Base-by-base conservation (phyloP, 306 rosid genomes). In the Sophora flavescens region DNA sequence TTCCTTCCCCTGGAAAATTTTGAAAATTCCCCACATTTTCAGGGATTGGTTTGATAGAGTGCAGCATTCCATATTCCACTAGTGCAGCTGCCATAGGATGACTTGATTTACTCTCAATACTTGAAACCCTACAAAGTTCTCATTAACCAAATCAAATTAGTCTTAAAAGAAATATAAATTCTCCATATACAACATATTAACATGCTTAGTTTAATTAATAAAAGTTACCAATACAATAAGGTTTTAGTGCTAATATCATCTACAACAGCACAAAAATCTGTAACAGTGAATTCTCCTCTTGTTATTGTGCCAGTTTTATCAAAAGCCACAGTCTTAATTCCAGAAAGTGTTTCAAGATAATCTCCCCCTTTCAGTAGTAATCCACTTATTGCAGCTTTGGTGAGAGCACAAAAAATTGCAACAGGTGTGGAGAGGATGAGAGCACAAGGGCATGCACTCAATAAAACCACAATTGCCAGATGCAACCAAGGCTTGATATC, bases 361-460 rank as follows among this genome's bases (percentile, higher is more conserved):
- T 91, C 96, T 44, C 98, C 98, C 3, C 98, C 97, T 88, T 94
- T 94, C 80, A 94, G 83, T 4, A 94, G 80, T 30, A 94, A 81
- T 11, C 98, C 98, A 17, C 87, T 86, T 2, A 84, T 84, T 42
- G 97, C 98, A 41, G 97, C 93, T 80, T 89, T 90, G 56, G 98
- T 85, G 71, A 90, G 91, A 12, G 96, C 91, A 85, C 96, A 94
- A 72, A 91, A 94, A 35, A 93, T 87, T 32, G 97, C 93, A 60
- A 91, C 91, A 7, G 98, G 98, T 0, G 98, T 90, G 16, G 98
- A 94, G 54, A 94, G 96, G 75, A 94, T 86, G 63, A 94, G 97
- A 36, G 96, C 87, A 78, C 98, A 94, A 2, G 98, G 98, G 70
- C 97, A 94, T n/a, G 95, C 98, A 66, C 97, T 94, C 51, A 94